phyloP scores from a whole-genome alignment of 2,329 filamentous ascomycete genomes.

The Trichoderma pleuroti region DNA sequence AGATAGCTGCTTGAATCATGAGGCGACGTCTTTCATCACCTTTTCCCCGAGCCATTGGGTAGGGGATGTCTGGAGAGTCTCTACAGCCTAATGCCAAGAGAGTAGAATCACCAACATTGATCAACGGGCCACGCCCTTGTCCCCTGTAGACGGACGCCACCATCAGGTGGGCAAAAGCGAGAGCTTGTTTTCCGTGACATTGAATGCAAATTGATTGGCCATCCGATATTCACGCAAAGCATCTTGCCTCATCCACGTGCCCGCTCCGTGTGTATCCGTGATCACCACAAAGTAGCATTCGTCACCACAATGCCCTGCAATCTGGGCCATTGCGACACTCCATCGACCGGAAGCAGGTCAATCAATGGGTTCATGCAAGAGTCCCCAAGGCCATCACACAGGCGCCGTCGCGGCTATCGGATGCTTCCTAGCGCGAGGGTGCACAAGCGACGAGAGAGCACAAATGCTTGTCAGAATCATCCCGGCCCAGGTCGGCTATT shows the following conservation, averaged over 20 bases:
- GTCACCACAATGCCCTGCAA: neutral
- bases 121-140: neutral
- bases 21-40: neutral
- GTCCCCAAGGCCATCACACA: neutral
- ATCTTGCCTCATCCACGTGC: neutral
- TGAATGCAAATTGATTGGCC: neutral
- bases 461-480: neutral
- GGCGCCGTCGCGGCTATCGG: slow-evolving; percentile 17
- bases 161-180: neutral
- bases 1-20: neutral
- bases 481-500: neutral
- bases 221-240: neutral
- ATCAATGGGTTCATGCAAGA: neutral
- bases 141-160: neutral
- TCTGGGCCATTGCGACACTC: neutral
- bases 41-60: neutral
- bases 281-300: neutral
- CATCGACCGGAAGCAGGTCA: neutral
- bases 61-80: neutral
- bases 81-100: neutral
- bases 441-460: neutral
- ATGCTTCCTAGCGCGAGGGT: slow-evolving; percentile 5
- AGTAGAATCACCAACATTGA: neutral
- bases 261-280: neutral
- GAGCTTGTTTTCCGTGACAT: neutral